A percentile compares a stretch with the other conserved stretches of the same genome.
Conservation (phyloP, 345 rosid species). For the Triadica sebifera region DNA sequence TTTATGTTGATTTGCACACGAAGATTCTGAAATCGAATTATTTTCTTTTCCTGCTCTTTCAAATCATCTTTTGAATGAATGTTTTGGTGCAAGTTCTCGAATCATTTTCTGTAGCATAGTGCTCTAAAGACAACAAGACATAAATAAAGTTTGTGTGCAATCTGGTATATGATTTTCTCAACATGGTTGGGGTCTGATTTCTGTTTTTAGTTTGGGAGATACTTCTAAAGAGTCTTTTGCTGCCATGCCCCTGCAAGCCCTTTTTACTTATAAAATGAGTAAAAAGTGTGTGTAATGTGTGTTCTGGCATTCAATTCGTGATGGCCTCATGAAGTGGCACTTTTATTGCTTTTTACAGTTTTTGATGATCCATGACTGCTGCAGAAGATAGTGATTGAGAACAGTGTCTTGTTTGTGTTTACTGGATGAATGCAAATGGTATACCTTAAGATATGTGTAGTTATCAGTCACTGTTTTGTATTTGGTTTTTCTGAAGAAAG, state of each 20-base stretch:
- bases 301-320: neutral
- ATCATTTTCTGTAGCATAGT: neutral
- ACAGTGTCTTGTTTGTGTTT: constrained; percentile 11
- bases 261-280: neutral
- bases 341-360: constrained; percentile 19
- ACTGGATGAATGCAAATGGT: constrained; percentile 9
- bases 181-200: neutral
- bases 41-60: neutral
- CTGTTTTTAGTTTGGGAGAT: neutral
- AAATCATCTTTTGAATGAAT: neutral
- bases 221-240: neutral
- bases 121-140: neutral
- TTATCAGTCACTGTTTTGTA: constrained; percentile 9
- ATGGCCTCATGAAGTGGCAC: neutral
- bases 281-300: neutral
- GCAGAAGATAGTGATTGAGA: constrained; percentile 15
- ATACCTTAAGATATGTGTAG: constrained; percentile 19
- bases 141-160: neutral
- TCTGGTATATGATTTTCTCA: neutral
- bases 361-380: constrained; percentile 17
- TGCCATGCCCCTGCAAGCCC: neutral
- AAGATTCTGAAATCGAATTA: neutral
- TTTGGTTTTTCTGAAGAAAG: constrained; percentile 16
- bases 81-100: neutral
- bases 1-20: neutral